Percentiles rank a stretch among this genome's conserved stretches.
Conservation (phyloP, 2,329 filamentous ascomycete species). For the Aspergillus sp. region DNA sequence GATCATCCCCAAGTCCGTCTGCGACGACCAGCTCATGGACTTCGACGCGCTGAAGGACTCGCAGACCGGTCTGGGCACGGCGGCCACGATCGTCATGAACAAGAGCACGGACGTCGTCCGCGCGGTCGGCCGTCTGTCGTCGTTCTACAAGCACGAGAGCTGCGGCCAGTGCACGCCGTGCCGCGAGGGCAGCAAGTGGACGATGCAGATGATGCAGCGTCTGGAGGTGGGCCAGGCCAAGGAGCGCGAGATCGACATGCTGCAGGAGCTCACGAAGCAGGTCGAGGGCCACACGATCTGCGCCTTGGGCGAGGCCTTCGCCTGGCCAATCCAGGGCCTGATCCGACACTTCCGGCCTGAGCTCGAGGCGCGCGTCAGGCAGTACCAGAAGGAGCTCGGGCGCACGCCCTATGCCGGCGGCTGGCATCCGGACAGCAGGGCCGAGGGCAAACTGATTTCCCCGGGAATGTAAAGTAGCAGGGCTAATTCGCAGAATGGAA, state of each 20-base stretch:
- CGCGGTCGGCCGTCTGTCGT: constrained; percentile 81
- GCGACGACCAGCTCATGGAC: constrained; percentile 96
- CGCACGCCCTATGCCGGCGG: constrained; percentile 74
- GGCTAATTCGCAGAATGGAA: constrained; percentile 35
- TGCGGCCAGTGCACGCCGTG: constrained; percentile 99
- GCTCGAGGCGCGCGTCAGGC: constrained; percentile 80
- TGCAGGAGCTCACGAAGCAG: constrained; percentile 98
- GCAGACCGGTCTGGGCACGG: constrained; percentile 92
- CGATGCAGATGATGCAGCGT: constrained; percentile 95
- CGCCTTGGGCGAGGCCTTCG: constrained; percentile 93
- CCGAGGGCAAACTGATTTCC: constrained; percentile 73
- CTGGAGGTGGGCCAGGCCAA: constrained; percentile 87
- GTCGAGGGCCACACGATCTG: constrained; percentile 99
- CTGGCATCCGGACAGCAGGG: constrained; percentile 65
- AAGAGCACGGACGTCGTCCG: constrained; percentile 94
- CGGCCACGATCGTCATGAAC: constrained; percentile 98
- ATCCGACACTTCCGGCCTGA: constrained; percentile 98
- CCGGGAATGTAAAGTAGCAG: constrained; percentile 78
- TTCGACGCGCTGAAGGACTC: constrained; percentile 97
- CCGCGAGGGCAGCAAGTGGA: constrained; percentile 98
- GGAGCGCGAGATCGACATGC: constrained; percentile 94
- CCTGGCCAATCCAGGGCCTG: constrained; percentile 95
- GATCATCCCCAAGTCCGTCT: constrained; percentile 79
- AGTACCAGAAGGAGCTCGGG: constrained; percentile 64
- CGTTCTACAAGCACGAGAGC: constrained; percentile 97